Evolutionary conservation across 2,329 filamentous ascomycete genomes (phyloP).

Genomic region (Scopulariopsis brevicaulis): DNA sequence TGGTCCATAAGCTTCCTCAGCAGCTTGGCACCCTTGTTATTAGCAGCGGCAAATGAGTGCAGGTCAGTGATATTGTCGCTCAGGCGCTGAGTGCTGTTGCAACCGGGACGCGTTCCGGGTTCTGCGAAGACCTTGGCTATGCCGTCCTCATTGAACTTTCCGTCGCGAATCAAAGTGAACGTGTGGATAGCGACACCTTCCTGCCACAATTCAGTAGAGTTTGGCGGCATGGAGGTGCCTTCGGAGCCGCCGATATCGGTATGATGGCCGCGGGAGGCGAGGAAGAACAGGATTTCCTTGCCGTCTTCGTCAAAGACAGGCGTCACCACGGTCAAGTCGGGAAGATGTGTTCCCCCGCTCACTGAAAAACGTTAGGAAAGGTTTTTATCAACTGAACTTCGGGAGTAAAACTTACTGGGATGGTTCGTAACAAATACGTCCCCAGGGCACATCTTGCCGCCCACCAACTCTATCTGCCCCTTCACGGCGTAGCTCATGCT

Average conservation of each 20-base stretch:
- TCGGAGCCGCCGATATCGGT: conserved; percentile 72
- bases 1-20: conserved; percentile 59
- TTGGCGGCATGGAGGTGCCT: conserved; percentile 71
- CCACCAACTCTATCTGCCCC: conserved; percentile 68
- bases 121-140: conserved; percentile 62
- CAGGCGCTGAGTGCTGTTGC: conserved; percentile 41
- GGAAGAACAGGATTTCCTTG: conserved; percentile 69
- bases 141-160: conserved; percentile 66
- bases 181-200: conserved; percentile 53
- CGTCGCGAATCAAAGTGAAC: conserved; percentile 63
- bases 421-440: too few relatives aligned
- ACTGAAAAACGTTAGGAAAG: conserved; percentile 74
- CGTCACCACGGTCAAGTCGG: conserved; percentile 71
- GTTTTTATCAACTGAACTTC: conserved; percentile 55
- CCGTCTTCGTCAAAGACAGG: conserved; percentile 52
- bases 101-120: conserved; percentile 58
- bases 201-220: conserved; percentile 52
- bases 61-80: conserved; percentile 79
- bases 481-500: conserved; percentile 75
- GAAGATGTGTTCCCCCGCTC: conserved; percentile 72
- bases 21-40: conserved; percentile 71
- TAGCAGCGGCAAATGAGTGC: conserved; percentile 78
- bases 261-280: conserved; percentile 61
- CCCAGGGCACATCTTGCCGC: conserved; percentile 39
- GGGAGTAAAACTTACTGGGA: too few relatives aligned